These are phyloP conservation scores for Alternaria solani DNA, from an alignment of 2,329 filamentous ascomycete species.

Conservation along the genomic window DNA sequence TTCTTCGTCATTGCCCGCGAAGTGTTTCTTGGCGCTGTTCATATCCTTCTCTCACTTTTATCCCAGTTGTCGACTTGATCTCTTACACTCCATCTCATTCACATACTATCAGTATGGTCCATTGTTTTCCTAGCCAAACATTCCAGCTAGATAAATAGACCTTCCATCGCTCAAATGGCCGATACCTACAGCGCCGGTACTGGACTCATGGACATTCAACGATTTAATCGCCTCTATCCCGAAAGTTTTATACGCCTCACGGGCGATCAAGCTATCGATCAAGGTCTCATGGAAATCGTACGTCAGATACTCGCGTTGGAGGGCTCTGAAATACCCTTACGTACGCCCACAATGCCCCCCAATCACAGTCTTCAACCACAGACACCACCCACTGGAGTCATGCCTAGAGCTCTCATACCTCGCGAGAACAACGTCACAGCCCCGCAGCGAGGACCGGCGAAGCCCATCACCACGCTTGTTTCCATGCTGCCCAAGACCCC, in stretches of 20 bases:
- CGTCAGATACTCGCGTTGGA: neutral
- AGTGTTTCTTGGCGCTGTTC: conserved; percentile 6
- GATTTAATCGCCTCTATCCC: neutral
- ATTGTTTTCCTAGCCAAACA: conserved; percentile 13
- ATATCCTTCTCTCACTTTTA: neutral
- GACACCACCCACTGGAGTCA: neutral
- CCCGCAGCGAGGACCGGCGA: neutral
- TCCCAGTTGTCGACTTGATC: neutral
- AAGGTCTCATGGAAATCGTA: neutral
- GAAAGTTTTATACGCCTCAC: neutral
- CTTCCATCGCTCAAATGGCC: conserved; percentile 20
- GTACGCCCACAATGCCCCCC: neutral
- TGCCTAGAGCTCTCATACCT: neutral
- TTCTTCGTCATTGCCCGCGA: neutral
- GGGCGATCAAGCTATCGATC: neutral
- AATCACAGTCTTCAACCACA: neutral
- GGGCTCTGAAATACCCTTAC: neutral
- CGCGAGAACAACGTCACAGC: neutral
- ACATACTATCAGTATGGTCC: neutral
- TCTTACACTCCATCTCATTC: neutral
- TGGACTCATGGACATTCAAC: neutral
- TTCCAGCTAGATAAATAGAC: conserved; percentile 2
- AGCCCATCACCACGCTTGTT: conserved; percentile 18
- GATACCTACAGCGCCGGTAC: conserved; percentile 3
- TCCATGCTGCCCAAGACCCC: conserved; percentile 16